Conservation (phyloP, 305 asterid genomes). For the Solanum hybrid region DNA sequence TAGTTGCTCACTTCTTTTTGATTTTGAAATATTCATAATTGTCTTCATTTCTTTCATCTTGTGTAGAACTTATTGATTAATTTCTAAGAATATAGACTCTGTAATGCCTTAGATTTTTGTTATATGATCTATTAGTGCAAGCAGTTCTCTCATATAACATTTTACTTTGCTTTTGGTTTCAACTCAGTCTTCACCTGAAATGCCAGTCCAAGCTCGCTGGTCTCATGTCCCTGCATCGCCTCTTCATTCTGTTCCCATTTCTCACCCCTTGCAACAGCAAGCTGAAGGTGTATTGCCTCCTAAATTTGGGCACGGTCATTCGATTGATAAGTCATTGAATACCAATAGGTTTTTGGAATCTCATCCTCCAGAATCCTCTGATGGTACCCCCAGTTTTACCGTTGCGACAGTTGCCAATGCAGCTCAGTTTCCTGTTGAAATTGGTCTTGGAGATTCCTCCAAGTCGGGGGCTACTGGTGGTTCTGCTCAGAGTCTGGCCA, state of each 20-base stretch:
- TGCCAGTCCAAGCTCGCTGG: constrained; percentile 77
- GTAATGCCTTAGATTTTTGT: not conserved
- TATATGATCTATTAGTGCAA: not conserved
- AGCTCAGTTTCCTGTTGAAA: constrained; percentile 40
- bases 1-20: not conserved
- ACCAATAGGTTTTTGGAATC: constrained; percentile 46
- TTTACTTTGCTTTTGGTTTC: not conserved
- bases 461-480: constrained; percentile 23
- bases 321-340: constrained; percentile 45
- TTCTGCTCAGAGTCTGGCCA: constrained; percentile 26
- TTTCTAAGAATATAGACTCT: not conserved
- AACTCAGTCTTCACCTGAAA: constrained; percentile 56
- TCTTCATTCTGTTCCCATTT: constrained; percentile 50
- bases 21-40: not conserved
- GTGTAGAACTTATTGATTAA: not conserved
- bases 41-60: not conserved
- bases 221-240: constrained; percentile 64
- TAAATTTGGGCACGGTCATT: constrained; percentile 41
- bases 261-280: constrained; percentile 68
- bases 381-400: constrained; percentile 27
- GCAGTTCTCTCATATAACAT: not conserved
- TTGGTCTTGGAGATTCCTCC: constrained; percentile 41
- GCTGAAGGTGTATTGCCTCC: constrained; percentile 44
- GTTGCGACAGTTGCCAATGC: constrained; percentile 33
- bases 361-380: constrained; percentile 46